Conservation (phyloP, 2,329 filamentous ascomycete species). For the Epichloe sp. region DNA sequence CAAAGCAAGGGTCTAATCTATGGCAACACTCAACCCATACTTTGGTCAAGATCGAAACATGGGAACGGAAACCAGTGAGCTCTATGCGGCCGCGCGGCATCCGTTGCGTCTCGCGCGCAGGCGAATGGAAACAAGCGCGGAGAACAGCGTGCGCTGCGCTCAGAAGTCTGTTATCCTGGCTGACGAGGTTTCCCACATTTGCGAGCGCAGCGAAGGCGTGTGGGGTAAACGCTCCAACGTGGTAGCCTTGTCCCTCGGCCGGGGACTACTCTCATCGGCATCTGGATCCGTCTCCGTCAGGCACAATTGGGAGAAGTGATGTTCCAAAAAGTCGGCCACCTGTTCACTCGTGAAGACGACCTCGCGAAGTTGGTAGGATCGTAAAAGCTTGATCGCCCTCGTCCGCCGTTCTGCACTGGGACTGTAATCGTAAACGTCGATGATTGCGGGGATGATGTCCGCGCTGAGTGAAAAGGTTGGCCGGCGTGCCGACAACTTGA, state of each 20-base stretch:
- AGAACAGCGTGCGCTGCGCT: not conserved
- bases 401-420: not conserved
- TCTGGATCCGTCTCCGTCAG: not conserved
- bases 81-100: too few relatives aligned
- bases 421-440: conserved; percentile 2
- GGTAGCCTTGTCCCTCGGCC: not conserved
- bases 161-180: not conserved
- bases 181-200: conserved; percentile 1
- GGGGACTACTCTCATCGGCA: not conserved
- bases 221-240: not conserved
- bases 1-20: too few relatives aligned
- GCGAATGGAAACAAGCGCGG: not conserved
- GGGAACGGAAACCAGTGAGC: too few relatives aligned
- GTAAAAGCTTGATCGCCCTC: not conserved
- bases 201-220: not conserved
- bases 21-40: too few relatives aligned
- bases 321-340: conserved; percentile 3
- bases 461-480: conserved; percentile 1
- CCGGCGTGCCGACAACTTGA: not conserved
- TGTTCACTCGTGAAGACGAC: conserved; percentile 3
- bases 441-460: conserved; percentile 2
- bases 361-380: conserved; percentile 1
- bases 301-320: conserved; percentile 1
- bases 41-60: too few relatives aligned
- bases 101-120: not conserved